Evolutionary conservation across 116 monocot species (phyloP).

Genomic region (Iris pallida): DNA sequence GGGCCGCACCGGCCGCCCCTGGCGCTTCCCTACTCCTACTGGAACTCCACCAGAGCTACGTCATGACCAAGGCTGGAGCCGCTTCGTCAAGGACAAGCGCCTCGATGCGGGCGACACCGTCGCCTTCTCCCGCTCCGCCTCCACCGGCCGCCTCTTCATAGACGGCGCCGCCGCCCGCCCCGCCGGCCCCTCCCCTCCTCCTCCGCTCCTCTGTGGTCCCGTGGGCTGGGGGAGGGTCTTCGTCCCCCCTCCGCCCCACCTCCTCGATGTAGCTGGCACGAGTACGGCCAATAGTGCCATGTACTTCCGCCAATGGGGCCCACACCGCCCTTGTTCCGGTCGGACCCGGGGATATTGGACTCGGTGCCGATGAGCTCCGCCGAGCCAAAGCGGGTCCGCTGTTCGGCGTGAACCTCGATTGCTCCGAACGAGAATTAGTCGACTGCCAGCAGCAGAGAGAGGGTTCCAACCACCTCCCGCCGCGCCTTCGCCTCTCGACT

Average conservation of each 20-base stretch:
- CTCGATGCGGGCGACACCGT: constrained; percentile 70
- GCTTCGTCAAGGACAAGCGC: constrained; percentile 73
- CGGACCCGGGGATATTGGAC: constrained; percentile 2
- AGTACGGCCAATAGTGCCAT: not conserved
- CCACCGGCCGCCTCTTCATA: constrained; percentile 59
- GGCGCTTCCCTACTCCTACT: constrained; percentile 88
- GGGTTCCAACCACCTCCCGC: not conserved
- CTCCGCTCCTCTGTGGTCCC: not conserved
- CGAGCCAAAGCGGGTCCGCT: constrained; percentile 36
- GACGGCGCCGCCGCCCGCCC: constrained; percentile 39
- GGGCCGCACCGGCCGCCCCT: constrained; percentile 50
- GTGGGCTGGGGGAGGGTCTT: not conserved
- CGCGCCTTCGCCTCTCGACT: no score
- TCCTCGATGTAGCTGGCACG: not conserved
- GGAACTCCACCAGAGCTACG: constrained; percentile 95
- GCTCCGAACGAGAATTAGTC: constrained; percentile 4
- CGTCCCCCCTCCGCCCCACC: constrained; percentile 1
- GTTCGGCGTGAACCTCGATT: constrained; percentile 60
- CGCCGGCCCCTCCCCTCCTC: constrained; percentile 10
- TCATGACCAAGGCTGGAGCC: constrained; percentile 91
- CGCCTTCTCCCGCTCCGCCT: constrained; percentile 50
- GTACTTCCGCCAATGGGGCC: constrained; percentile 18
- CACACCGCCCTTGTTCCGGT: not conserved
- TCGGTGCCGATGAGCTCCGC: constrained; percentile 2
- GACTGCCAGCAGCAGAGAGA: not conserved